These are phyloP conservation scores for Inga oerstediana DNA, from an alignment of 306 rosid genomes.

Conservation along the genomic window DNA sequence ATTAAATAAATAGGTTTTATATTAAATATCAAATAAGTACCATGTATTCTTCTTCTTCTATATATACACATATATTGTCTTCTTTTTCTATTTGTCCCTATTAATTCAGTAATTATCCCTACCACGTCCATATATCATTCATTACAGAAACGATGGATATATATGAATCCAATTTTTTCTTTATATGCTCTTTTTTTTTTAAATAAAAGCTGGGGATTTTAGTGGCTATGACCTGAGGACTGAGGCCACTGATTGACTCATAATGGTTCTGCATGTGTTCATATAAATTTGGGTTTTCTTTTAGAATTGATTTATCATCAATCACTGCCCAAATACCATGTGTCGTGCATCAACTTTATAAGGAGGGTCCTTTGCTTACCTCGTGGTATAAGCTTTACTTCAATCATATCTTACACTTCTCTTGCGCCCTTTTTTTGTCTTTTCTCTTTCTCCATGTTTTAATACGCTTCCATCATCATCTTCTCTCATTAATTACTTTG, in stretches of 20 bases:
- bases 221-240: slow-evolving; percentile 39
- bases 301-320: slow-evolving; percentile 17
- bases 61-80: slow-evolving; percentile 2
- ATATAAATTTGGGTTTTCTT: slow-evolving; percentile 20
- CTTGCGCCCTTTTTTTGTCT: not conserved
- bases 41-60: too few relatives aligned
- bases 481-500: not conserved
- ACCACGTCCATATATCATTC: not conserved
- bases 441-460: not conserved
- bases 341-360: slow-evolving; percentile 37
- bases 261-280: slow-evolving; percentile 2
- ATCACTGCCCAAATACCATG: slow-evolving; percentile 17
- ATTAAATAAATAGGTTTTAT: too few relatives aligned
- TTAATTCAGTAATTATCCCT: not conserved
- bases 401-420: slow-evolving; percentile 38
- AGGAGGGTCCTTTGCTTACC: slow-evolving; percentile 36
- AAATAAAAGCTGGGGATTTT: not conserved
- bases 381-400: slow-evolving; percentile 30
- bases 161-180: not conserved
- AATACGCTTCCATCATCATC: slow-evolving; percentile 11
- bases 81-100: not conserved
- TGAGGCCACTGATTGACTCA: slow-evolving; percentile 44
- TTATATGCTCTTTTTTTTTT: not conserved
- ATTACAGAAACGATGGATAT: not conserved
- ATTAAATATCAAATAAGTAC: too few relatives aligned